A percentile compares a stretch with the other conserved stretches of the same genome.
These are phyloP conservation scores for Wickerhamiella allomyrinae DNA, from an alignment of 805 yeast genomes.

Conservation along the genomic window DNA sequence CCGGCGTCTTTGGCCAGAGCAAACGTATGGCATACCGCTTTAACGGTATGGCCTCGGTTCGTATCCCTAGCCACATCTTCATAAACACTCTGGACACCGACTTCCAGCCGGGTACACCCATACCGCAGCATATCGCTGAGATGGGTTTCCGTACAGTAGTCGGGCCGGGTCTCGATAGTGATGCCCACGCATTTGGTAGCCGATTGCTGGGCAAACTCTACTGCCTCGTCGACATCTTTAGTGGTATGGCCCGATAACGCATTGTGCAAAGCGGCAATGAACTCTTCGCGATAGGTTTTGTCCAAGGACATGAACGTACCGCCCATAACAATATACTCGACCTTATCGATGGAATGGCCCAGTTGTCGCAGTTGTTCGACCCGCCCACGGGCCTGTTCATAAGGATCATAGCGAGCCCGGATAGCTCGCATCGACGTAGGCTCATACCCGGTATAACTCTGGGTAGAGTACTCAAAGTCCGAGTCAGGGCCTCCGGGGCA, in stretches of 20 bases:
- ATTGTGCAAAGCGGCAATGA: conserved; percentile 81
- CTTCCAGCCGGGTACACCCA: conserved; percentile 92
- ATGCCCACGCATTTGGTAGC: conserved; percentile 96
- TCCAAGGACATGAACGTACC: conserved; percentile 97
- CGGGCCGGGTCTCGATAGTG: conserved; percentile 96
- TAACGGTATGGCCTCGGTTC: conserved; percentile 94
- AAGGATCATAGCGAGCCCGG: conserved; percentile 94
- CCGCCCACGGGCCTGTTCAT: conserved; percentile 96
- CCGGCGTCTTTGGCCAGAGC: conserved; percentile 97
- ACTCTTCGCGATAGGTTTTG: conserved; percentile 73
- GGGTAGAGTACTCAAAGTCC: conserved; percentile 95
- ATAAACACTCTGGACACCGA: conserved; percentile 93
- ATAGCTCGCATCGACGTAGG: conserved; percentile 99
- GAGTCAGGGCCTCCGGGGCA: conserved; percentile 99
- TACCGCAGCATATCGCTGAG: conserved; percentile 88
- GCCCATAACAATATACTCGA: conserved; percentile 96
- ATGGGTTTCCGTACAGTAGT: conserved; percentile 93
- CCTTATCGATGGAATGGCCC: conserved; percentile 94
- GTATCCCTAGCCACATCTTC: conserved; percentile 98
- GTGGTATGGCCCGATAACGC: conserved; percentile 91
- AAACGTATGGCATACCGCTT: conserved; percentile 90
- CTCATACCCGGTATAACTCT: conserved; percentile 95
- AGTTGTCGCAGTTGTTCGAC: conserved; percentile 88
- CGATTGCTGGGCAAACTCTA: conserved; percentile 79
- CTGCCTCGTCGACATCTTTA: conserved; percentile 77